Percentiles rank a stretch among this genome's conserved stretches.
Conservation (phyloP, 2,329 filamentous ascomycete species). For the Erysiphe neolycopersici region DNA sequence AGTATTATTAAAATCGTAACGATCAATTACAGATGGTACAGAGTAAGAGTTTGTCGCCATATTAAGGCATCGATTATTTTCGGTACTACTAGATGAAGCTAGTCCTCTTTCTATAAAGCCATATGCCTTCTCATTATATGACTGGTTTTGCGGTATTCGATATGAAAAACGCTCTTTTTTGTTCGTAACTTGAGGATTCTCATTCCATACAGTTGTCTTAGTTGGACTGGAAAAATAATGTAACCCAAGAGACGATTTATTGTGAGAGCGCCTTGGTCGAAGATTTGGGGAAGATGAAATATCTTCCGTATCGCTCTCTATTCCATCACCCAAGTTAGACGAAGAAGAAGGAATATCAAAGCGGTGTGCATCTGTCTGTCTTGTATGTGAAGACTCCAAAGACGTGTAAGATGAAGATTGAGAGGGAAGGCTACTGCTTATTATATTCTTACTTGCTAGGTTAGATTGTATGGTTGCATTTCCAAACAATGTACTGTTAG, state of each 20-base stretch:
- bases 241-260: neutral
- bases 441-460: conserved; percentile 15
- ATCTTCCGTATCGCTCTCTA: neutral
- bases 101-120: conserved; percentile 10
- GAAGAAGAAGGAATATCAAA: conserved; percentile 6
- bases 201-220: conserved; percentile 10
- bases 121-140: conserved; percentile 8
- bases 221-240: conserved; percentile 5
- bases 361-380: conserved; percentile 18
- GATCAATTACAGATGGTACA: conserved; percentile 9
- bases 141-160: conserved; percentile 11
- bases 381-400: conserved; percentile 21
- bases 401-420: conserved; percentile 19
- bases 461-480: conserved; percentile 8
- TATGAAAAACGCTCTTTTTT: conserved; percentile 8
- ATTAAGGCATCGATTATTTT: conserved; percentile 11
- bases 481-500: conserved; percentile 5
- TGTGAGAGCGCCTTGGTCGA: neutral
- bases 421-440: conserved; percentile 21
- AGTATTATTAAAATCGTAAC: conserved; percentile 9
- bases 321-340: neutral
- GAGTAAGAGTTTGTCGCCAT: conserved; percentile 12
- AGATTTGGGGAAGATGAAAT: neutral
- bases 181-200: conserved; percentile 8
- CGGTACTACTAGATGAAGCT: conserved; percentile 11